phyloP scores from a whole-genome alignment of 129 eudicot species.

The Chrysanthemum lavandulifolium region DNA sequence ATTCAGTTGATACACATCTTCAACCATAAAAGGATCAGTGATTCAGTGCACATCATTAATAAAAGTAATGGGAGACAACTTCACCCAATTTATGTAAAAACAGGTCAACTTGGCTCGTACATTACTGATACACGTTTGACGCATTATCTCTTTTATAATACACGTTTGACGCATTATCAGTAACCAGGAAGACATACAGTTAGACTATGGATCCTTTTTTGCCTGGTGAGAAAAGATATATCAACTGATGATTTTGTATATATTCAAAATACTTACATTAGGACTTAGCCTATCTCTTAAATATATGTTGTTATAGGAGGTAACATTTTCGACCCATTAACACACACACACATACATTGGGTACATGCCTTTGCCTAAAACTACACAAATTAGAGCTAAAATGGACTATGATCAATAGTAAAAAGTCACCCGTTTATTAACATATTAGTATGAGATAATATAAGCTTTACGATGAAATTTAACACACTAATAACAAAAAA shows the following conservation, averaged over 20 bases:
- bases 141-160: neutral
- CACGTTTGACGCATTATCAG: neutral
- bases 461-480: no score
- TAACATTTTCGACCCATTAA: no score
- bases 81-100: neutral
- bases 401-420: no score
- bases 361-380: no score
- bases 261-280: neutral
- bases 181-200: no score
- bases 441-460: no score
- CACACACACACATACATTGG: no score
- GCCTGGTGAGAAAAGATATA: neutral
- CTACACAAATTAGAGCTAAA: no score
- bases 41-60: neutral
- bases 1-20: neutral
- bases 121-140: neutral
- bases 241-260: slow-evolving; percentile 1
- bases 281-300: neutral
- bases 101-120: neutral
- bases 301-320: neutral
- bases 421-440: no score
- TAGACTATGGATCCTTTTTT: neutral
- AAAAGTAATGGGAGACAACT: neutral
- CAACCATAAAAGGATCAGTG: neutral
- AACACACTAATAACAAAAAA: no score